Base-by-base conservation (phyloP, 345 rosid species). In the Syzygium aromaticum region DNA sequence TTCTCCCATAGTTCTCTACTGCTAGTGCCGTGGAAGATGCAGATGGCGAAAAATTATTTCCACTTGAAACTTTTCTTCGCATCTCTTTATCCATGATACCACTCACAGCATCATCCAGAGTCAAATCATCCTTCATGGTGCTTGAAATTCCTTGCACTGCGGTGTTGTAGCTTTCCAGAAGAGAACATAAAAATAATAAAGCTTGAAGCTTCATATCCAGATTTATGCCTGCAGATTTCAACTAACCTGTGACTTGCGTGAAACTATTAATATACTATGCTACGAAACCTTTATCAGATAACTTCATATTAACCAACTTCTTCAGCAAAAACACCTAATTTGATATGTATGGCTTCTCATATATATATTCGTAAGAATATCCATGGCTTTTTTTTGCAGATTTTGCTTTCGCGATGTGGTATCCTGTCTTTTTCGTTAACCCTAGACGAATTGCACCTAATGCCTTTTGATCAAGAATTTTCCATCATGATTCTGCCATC, bases 281-380 rank as follows among this genome's bases (percentile, higher is more conserved):
- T 22, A 21, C 0, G 23, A 21, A 22, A 54, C 27, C 27, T 8
- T 0, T 22, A 2, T 22, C 0, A 3, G 0, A 54, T 54, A 54
- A 54, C 27, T 54, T 54, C 27, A 22, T 54, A 22, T 54, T 1
- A 54, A 54, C 27, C 12, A 22, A 22, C 23, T 22, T 54, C 23
- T 22, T 54, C 59, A 56, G 23, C 9, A 56, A 56, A 56, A 56
- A 56, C 21, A 1, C 5, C 1, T 22, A 0, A 54, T 54, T 22
- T 54, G 61, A 22, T 56, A 27, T 56, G 61, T 11, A 56, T 33
- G 38, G 38, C 38, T 33, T 33, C 38, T 33, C 38, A 33, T 33
- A 33, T 33, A 33, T 33, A 33, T 33, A 33, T 33, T 33, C 38
- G 38, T 33, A 33, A 2, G 38, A 33, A 33, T 33, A 33, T 33